Evolutionary conservation across 169 alveolate species (phyloP).

Genomic region (Cryptosporidium viatorum): DNA sequence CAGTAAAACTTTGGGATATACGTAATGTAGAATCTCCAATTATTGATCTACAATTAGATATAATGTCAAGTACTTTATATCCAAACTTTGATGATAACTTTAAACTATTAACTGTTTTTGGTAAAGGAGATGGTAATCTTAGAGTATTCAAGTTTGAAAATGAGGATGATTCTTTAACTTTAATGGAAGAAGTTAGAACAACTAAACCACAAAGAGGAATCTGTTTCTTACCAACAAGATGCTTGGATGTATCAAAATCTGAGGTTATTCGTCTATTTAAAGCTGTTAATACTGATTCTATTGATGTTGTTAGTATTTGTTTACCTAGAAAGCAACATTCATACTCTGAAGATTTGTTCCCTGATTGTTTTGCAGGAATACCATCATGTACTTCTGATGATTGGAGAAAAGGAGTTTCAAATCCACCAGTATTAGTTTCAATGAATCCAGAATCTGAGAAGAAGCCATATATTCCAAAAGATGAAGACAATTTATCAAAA

Average conservation of each 20-base stretch:
- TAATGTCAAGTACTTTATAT: slow-evolving; percentile 72
- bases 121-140: slow-evolving; percentile 71
- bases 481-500: background rate
- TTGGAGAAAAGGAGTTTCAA: slow-evolving; percentile 49
- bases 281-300: slow-evolving; percentile 44
- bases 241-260: slow-evolving; percentile 29
- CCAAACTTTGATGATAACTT: slow-evolving; percentile 52
- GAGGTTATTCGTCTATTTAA: slow-evolving; percentile 57
- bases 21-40: slow-evolving; percentile 24
- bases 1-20: slow-evolving; percentile 64
- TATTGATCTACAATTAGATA: slow-evolving; percentile 45
- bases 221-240: slow-evolving; percentile 63
- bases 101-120: slow-evolving; percentile 54
- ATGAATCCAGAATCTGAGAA: slow-evolving; percentile 42
- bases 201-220: slow-evolving; percentile 67
- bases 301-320: slow-evolving; percentile 60
- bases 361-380: slow-evolving; percentile 72
- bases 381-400: slow-evolving; percentile 63
- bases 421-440: slow-evolving; percentile 57
- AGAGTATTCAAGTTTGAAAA: slow-evolving; percentile 55
- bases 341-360: slow-evolving; percentile 49
- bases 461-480: slow-evolving; percentile 52
- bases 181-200: slow-evolving; percentile 56
- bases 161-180: slow-evolving; percentile 15
- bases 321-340: slow-evolving; percentile 52